Conservation (phyloP, 768 basidiomycete genomes). For the Russula brevipes region DNA sequence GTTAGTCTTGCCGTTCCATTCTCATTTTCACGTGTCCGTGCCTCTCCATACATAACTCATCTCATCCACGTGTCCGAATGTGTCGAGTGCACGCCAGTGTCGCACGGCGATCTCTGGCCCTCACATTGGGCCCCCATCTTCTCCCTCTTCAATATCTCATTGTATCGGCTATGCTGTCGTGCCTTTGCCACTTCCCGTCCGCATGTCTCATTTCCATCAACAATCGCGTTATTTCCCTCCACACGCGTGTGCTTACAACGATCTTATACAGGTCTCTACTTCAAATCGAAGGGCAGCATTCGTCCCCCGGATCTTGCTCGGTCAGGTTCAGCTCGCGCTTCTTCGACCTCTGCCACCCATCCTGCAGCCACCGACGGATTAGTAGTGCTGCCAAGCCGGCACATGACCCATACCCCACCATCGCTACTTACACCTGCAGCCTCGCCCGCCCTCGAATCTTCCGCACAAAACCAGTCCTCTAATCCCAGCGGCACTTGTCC, state of each 20-base stretch:
- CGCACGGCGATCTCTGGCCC: slow-evolving; percentile 22
- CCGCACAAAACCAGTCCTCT: slow-evolving; percentile 25
- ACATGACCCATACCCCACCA: slow-evolving; percentile 33
- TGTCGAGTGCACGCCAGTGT: slow-evolving; percentile 13
- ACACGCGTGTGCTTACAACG: slow-evolving; percentile 20
- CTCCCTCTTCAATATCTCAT: slow-evolving; percentile 23
- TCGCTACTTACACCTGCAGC: slow-evolving; percentile 32
- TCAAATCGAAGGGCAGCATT: slow-evolving; percentile 74
- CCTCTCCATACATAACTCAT: slow-evolving; percentile 28
- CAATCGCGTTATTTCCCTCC: neutral
- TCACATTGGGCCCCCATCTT: slow-evolving; percentile 10
- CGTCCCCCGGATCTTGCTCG: slow-evolving; percentile 57
- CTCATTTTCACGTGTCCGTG: slow-evolving; percentile 32
- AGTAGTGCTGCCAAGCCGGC: slow-evolving; percentile 28
- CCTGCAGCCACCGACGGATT: slow-evolving; percentile 32
- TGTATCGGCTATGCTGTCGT: slow-evolving; percentile 20
- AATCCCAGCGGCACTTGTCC: slow-evolving; percentile 73
- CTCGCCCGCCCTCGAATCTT: slow-evolving; percentile 31
- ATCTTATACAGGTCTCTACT: slow-evolving; percentile 63
- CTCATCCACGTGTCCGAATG: slow-evolving; percentile 38
- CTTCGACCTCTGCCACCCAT: slow-evolving; percentile 26
- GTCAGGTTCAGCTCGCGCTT: slow-evolving; percentile 20
- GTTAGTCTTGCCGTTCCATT: slow-evolving; percentile 48
- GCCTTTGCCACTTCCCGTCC: slow-evolving; percentile 16
- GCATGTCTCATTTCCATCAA: slow-evolving; percentile 18